Base-by-base conservation (phyloP, 495 filamentous ascomycete species). In the Neurospora tetraspora region DNA sequence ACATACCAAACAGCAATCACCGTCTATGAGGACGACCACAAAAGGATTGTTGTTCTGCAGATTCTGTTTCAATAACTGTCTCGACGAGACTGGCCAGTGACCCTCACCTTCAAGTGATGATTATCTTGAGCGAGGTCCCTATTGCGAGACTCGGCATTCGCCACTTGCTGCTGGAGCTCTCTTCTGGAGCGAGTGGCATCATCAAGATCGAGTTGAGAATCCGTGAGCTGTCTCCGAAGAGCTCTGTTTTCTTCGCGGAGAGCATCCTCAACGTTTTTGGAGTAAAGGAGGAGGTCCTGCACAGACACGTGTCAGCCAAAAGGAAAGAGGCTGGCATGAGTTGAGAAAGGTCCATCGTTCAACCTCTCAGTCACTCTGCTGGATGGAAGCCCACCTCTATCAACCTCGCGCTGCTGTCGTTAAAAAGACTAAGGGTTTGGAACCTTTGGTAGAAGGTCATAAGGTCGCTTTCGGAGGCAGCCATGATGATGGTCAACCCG, bases 1-100 rank as follows among this genome's bases (percentile, higher is more conserved):
- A 78, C 87, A 79, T 80, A 89, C 88, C 75, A 95, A 87, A 76
- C 93, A 87, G 37, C 89, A 90, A 77, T 94, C 90, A 37, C 91
- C 92, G 77, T 96, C 93, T 70, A 96, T 86, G 72, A 96, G 82
- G 20, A 93, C 86, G 37, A 92, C 78, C 75, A 94, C 85, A 77
- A 93, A 95, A 10, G 91, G 89, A 83, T 94, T 91, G 69, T 87
- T 88, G 68, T 90, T 90, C 92, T 94, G 78, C 36, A 53, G n/a
- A 73, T 6, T 42, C 2, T 47, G 69, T 78, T 61, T 80, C 70
- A 78, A 81, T 69, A 31, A 36, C 68, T 53, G 68, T 34, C 72
- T 74, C 40, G 53, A 65, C 59, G 61, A 39, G 47, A 47, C 70
- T 68, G 23, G 42, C 39, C 27, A 39, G 72, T 38, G 34, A 73